Conservation (phyloP, 441 rosid genomes). For the Syzygium syzygioides region DNA sequence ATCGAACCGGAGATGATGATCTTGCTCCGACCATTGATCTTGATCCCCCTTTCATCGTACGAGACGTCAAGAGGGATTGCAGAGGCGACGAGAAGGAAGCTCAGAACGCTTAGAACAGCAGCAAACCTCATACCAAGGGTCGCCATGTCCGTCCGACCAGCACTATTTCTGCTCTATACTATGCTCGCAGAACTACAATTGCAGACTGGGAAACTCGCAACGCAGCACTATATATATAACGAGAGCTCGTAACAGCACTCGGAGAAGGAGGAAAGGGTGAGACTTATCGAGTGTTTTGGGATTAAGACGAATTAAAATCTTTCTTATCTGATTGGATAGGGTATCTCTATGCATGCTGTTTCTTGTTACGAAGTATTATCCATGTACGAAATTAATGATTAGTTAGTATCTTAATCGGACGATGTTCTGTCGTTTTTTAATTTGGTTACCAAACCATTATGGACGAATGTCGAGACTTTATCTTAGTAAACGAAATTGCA, state of each 20-base stretch:
- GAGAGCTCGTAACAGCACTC: not conserved
- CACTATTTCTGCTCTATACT: not conserved
- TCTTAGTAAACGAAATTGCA: not conserved
- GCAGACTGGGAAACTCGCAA: not conserved
- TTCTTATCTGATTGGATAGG: not conserved
- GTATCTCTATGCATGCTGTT: not conserved
- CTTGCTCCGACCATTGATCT: conserved; percentile 33
- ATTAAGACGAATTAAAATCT: not conserved
- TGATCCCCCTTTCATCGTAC: conserved; percentile 29
- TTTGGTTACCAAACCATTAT: not conserved
- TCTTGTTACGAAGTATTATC: not conserved
- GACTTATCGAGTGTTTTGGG: not conserved
- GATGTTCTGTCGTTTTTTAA: not conserved
- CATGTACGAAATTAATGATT: not conserved
- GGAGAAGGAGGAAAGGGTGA: not conserved
- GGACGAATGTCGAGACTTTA: not conserved
- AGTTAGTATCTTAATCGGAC: not conserved
- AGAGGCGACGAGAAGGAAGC: not conserved
- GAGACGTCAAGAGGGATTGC: conserved; percentile 15
- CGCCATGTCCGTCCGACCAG: not conserved
- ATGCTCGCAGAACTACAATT: not conserved
- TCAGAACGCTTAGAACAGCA: not conserved
- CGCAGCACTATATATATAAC: not conserved
- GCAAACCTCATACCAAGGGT: not conserved
- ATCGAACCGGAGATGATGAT: conserved; percentile 44